These are phyloP conservation scores for Suhomyces panamericanus DNA, from an alignment of 1,139 yeast species.

Conservation along the genomic window DNA sequence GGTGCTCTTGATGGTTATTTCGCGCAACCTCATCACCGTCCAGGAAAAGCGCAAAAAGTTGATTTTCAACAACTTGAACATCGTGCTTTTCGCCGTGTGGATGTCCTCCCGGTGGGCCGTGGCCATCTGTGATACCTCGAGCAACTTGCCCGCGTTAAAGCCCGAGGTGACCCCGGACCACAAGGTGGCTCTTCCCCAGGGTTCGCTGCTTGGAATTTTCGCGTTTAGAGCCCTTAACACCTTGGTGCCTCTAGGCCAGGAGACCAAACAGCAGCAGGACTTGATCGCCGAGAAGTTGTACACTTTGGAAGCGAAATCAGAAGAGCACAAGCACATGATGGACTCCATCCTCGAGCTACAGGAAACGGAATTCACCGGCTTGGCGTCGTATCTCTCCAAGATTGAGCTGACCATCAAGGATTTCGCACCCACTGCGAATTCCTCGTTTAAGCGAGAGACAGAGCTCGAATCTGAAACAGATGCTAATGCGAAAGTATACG, in stretches of 20 bases:
- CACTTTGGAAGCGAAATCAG: constrained; percentile 3
- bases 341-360: constrained; percentile 2
- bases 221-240: background rate
- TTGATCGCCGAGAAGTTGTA: constrained; percentile 3
- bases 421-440: background rate
- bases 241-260: background rate
- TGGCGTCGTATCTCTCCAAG: constrained; percentile 4
- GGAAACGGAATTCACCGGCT: constrained; percentile 3
- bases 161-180: background rate
- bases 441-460: background rate
- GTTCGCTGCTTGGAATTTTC: background rate
- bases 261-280: constrained; percentile 1
- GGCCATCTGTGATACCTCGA: constrained; percentile 1
- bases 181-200: background rate
- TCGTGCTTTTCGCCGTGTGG: constrained; percentile 33
- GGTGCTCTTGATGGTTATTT: constrained; percentile 27
- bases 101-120: constrained; percentile 23
- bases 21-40: constrained; percentile 28
- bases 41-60: constrained; percentile 30
- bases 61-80: constrained; percentile 36
- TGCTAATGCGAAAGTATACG: background rate
- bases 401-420: constrained; percentile 5
- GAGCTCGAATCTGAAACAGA: background rate
- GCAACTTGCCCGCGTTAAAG: background rate
- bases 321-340: constrained; percentile 4